Evolutionary conservation across 2,329 filamentous ascomycete genomes (phyloP), one percentile per base, ranked within the genome.

Genomic region (Golovinomyces cichoracearum): DNA sequence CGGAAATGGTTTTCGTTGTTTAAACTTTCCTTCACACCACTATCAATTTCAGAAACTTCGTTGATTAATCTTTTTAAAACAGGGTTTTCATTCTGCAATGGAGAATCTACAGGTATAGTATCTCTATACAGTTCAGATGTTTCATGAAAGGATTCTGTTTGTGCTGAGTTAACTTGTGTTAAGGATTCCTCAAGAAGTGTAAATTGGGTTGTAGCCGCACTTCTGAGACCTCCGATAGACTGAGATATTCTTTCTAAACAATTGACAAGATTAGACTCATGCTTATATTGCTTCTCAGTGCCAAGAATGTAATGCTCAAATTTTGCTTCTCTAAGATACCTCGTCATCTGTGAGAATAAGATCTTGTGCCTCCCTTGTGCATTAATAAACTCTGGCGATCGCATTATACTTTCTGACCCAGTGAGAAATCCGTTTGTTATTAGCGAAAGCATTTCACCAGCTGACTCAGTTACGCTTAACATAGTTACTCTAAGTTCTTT

Each of bases 171-270:
- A 21, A 54, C 55, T 38, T 47, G 40, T 23, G 44, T 48, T 5
- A 51, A 27, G n/a, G 42, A 62, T 59, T 90, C 81, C 52, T 78
- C 77, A 29, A 93, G 68, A 27, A 95, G 70, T 15, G 80, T 74
- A 59, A 95, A 93, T 58, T 98, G 88, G 21, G 85, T 86, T 50
- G 80, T 74, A 23, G 90, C 83, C 29, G 90, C 85, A 66, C 85
- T 93, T 54, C 85, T 74, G 57, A 98, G 66, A 6, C 88, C 90
- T 61, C 88, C 86, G 54, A 94, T 79, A 54, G 84, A 85, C 61
- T 94, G 86, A 4, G 83, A 78, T 25, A 95, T 70, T 44, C 75
- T 77, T 61, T 93, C 83, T 57, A 95, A 74, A 54, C 83, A 88
- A 58, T 83, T 80, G 41, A 88, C 80, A 3, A 95, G 71, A 22